Evolutionary conservation across 2,329 filamentous ascomycete genomes (phyloP), one percentile per base, ranked within the genome.

Genomic region (Hansfordia pulvinata): DNA sequence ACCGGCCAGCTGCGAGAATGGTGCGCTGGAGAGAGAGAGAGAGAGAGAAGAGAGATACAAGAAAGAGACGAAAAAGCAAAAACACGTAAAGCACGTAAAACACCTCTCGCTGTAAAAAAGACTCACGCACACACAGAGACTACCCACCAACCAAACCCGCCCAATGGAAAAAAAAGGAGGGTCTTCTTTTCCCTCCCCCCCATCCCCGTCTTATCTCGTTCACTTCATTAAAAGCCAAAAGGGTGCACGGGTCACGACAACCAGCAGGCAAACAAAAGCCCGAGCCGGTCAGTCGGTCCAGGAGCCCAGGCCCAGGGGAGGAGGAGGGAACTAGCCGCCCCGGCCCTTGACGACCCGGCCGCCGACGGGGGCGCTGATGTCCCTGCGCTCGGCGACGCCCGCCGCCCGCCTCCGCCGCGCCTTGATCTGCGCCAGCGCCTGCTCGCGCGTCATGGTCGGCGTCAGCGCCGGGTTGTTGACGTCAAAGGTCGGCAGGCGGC

Each of bases 341-440:
- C 8, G 10, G 7, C 14, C 3, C 10, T 16, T 17, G 14, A 24
- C 8, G 23, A 17, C 10, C 23, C 17, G 8, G 23, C 23, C 23
- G 8, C 23, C 23, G 12, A 16, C 14, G 12, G 23, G 23, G 14
- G 23, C 23, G 23, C 23, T 24, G 23, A 24, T 24, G 23, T 24
- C 23, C 23, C 23, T 14, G 10, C 23, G 4, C 30, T 49, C 49
- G 24, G 39, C 47, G 13, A 50, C 52, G 46, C 76, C 82, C 38
- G 72, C 64, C 30, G 80, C 77, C 23, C 81, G 60, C 6, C 77
- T 78, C 28, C 81, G 58, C 16, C 81, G 63, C 52, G 82, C 75
- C 28, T 74, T 65, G 37, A 88, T 86, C 46, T 76, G 72, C 29
- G 76, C 76, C 10, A 88, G 62, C 4, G 80, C 80, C 49, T 84